These are phyloP conservation scores for Xerocomellus amylosporus DNA, from an alignment of 768 basidiomycete species.

Conservation along the genomic window DNA sequence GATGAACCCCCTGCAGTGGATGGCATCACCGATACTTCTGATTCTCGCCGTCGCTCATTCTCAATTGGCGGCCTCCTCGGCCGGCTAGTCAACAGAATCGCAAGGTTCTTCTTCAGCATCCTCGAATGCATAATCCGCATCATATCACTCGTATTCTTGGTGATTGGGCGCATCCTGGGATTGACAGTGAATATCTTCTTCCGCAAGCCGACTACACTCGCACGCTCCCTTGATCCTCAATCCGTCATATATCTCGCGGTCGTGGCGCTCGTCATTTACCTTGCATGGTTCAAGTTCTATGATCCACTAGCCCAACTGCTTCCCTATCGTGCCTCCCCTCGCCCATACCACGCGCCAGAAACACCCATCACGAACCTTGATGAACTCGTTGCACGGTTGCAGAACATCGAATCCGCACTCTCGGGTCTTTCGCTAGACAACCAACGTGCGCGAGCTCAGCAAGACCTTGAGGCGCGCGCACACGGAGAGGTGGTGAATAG, in stretches of 20 bases:
- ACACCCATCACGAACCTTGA: conserved; percentile 62
- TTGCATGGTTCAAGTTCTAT: conserved; percentile 45
- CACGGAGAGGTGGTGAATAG: conserved; percentile 53
- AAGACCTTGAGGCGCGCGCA: conserved; percentile 51
- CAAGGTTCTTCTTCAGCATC: conserved; percentile 30
- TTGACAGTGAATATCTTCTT: conserved; percentile 46
- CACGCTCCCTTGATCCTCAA: conserved; percentile 33
- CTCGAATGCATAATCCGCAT: conserved; percentile 25
- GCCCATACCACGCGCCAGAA: conserved; percentile 52
- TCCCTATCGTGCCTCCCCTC: conserved; percentile 32
- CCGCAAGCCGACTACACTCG: conserved; percentile 45
- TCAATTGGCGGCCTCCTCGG: conserved; percentile 49
- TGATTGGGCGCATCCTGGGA: conserved; percentile 50
- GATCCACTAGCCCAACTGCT: conserved; percentile 35
- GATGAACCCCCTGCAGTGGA: conserved; percentile 46
- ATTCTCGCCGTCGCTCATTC: conserved; percentile 28
- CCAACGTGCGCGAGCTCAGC: conserved; percentile 47
- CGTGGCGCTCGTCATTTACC: conserved; percentile 43
- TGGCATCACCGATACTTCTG: conserved; percentile 26
- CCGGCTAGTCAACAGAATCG: conserved; percentile 37
- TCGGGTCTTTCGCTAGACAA: conserved; percentile 56
- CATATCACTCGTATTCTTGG: conserved; percentile 38
- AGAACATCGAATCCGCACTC: conserved; percentile 60
- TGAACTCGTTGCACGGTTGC: conserved; percentile 61
- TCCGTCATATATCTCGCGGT: conserved; percentile 34